Conservation (phyloP, 2,329 filamentous ascomycete species). For the Clarireedia homoeocarpa region DNA sequence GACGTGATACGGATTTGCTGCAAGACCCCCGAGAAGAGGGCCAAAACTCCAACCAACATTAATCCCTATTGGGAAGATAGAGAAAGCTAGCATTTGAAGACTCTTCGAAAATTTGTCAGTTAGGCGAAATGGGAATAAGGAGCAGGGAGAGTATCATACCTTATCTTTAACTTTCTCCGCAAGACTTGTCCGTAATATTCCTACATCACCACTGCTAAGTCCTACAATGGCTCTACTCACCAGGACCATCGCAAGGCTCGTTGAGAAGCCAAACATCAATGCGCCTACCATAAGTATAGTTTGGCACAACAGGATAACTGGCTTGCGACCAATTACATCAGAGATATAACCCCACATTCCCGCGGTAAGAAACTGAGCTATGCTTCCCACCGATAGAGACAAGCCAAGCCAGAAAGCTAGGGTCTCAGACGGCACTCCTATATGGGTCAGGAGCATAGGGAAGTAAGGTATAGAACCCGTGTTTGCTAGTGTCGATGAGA, state of each 20-base stretch:
- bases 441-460: neutral
- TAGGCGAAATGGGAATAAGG: neutral
- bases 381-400: constrained; percentile 54
- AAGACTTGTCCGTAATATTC: constrained; percentile 67
- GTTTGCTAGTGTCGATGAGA: constrained; percentile 5
- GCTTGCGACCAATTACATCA: constrained; percentile 63
- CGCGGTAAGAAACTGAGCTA: constrained; percentile 74
- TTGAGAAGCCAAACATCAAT: constrained; percentile 62
- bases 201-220: constrained; percentile 66
- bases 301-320: constrained; percentile 69
- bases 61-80: constrained; percentile 53
- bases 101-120: constrained; percentile 50
- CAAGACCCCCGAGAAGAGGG: constrained; percentile 31
- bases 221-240: constrained; percentile 65
- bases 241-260: constrained; percentile 48
- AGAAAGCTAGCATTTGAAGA: constrained; percentile 49
- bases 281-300: constrained; percentile 47
- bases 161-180: constrained; percentile 40
- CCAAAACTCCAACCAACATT: constrained; percentile 40
- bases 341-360: constrained; percentile 74
- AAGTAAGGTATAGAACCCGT: neutral
- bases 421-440: neutral
- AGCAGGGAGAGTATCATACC: neutral
- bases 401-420: neutral
- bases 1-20: constrained; percentile 33